Evolutionary conservation across 805 yeast species (phyloP).

Genomic region (Ogataea philodendri): DNA sequence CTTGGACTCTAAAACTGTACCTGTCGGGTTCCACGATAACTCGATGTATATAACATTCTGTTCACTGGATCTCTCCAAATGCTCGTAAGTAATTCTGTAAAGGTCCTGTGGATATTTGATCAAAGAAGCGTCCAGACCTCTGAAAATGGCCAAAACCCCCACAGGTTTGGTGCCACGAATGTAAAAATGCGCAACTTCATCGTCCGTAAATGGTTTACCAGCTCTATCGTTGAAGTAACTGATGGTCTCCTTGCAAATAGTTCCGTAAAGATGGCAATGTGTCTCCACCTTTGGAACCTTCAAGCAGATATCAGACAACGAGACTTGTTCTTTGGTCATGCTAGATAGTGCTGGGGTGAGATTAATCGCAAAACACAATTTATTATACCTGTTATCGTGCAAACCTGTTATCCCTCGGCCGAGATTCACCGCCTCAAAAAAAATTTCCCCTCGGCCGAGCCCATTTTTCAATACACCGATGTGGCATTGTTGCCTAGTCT

Average conservation of each 20-base stretch:
- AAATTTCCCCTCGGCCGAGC: no score
- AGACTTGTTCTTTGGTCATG: background rate
- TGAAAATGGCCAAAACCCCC: slow-evolving; percentile 31
- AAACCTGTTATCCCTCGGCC: no score
- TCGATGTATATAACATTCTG: slow-evolving; percentile 32
- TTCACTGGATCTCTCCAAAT: slow-evolving; percentile 22
- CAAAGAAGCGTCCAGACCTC: slow-evolving; percentile 29
- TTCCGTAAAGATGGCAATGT: slow-evolving; percentile 34
- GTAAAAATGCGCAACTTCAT: slow-evolving; percentile 29
- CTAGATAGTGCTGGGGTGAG: no score
- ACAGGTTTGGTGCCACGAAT: slow-evolving; percentile 34
- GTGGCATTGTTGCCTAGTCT: no score
- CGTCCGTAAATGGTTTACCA: slow-evolving; percentile 24
- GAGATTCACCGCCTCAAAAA: no score
- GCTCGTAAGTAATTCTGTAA: slow-evolving; percentile 29
- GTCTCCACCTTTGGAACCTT: slow-evolving; percentile 33
- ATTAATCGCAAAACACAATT: background rate
- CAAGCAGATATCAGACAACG: slow-evolving; percentile 24
- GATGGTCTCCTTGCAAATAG: slow-evolving; percentile 28
- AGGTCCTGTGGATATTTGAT: slow-evolving; percentile 28
- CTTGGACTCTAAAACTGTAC: slow-evolving; percentile 29
- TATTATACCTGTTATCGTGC: slow-evolving; percentile 1
- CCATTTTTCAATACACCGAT: no score
- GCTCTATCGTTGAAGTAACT: slow-evolving; percentile 25
- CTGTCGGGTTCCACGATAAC: slow-evolving; percentile 36